Evolutionary conservation across 73 alveolate species (phyloP).

Genomic region (Paramecium caudatum): DNA sequence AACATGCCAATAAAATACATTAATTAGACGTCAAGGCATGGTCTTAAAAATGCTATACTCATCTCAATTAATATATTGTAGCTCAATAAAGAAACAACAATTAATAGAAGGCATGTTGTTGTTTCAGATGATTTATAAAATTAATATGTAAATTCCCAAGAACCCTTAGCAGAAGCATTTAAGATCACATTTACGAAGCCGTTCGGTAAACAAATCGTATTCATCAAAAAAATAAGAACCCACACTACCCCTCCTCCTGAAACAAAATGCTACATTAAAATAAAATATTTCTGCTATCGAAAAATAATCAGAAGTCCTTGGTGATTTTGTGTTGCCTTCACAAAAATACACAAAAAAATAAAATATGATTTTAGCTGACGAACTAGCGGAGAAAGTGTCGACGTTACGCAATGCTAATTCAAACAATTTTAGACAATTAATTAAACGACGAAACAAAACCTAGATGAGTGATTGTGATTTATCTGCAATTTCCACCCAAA

Average conservation of each 20-base stretch:
- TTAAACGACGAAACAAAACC: neutral
- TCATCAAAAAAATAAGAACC: slow-evolving; percentile 19
- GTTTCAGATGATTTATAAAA: neutral
- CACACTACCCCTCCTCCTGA: no score
- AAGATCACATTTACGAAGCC: neutral
- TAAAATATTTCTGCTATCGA: neutral
- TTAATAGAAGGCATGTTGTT: neutral
- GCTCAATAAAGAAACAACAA: neutral
- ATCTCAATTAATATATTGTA: neutral
- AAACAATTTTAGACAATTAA: neutral
- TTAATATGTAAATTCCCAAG: neutral
- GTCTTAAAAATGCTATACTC: slow-evolving; percentile 16
- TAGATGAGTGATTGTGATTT: neutral
- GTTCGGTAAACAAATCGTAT: neutral
- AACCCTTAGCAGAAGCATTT: neutral
- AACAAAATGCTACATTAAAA: neutral
- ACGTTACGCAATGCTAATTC: slow-evolving; percentile 18
- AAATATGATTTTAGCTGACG: neutral
- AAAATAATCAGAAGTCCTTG: neutral
- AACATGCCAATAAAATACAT: neutral
- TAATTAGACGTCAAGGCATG: slow-evolving; percentile 34
- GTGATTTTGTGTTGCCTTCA: neutral
- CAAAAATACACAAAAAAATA: neutral
- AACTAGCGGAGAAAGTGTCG: neutral
- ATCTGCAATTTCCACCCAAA: neutral